Conservation (phyloP, 495 filamentous ascomycete genomes). For the Amorphotheca resinae region DNA sequence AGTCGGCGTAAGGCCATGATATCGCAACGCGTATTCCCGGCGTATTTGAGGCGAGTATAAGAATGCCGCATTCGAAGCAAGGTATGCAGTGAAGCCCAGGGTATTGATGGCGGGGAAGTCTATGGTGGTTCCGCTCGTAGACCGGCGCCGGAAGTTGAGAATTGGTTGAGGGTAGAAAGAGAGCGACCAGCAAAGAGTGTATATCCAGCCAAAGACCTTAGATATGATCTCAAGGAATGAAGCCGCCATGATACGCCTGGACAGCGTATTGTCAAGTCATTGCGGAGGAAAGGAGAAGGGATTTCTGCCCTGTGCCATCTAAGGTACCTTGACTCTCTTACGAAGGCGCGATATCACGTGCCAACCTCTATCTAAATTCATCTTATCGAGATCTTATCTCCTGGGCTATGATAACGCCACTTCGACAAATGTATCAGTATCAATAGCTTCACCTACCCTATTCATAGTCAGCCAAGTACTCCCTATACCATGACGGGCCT, state of each 20-base stretch:
- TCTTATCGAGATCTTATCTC: no score
- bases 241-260: conserved; percentile 16
- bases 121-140: conserved; percentile 71
- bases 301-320: no score
- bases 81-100: conserved; percentile 71
- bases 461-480: background rate
- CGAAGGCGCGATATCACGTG: background rate
- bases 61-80: conserved; percentile 57
- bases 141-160: conserved; percentile 57
- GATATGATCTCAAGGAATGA: conserved; percentile 33
- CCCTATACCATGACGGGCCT: conserved; percentile 3
- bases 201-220: conserved; percentile 43
- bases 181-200: conserved; percentile 64
- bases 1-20: conserved; percentile 60
- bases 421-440: no score
- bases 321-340: background rate
- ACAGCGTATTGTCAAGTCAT: conserved; percentile 3
- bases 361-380: background rate
- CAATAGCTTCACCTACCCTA: no score
- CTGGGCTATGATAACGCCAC: no score
- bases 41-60: conserved; percentile 69
- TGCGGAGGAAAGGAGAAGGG: background rate
- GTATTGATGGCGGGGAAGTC: conserved; percentile 79
- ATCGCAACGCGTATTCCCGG: conserved; percentile 70
- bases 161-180: conserved; percentile 90